Evolutionary conservation across 202 grass and related monocot species (phyloP), one percentile per base, ranked within the genome.

Genomic region (Dendrocalamus latiflorus): DNA sequence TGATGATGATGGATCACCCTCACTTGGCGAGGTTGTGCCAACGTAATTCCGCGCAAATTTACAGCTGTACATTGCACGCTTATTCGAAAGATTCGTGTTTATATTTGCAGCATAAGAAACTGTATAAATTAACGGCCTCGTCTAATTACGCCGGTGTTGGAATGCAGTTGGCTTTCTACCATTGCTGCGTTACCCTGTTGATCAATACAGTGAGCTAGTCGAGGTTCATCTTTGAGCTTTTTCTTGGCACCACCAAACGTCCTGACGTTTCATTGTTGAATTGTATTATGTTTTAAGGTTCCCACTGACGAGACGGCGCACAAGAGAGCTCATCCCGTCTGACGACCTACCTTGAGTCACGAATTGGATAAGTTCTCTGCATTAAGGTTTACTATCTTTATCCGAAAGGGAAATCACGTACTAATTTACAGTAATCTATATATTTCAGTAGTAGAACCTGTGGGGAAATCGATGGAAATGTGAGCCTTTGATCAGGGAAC

Each of bases 1-100:
- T 16, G 90, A 91, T 6, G 93, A 83, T 6, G 83, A 83, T 7
- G 84, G 76, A 7, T 45, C 91, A 14, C 79, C 91, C 63, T 60
- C 88, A 1, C 74, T 92, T 21, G 91, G 88, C 8, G 89, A 94
- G 30, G 96, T 92, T 43, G 87, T 96, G 65, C 93, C 96, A 4
- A 89, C 89, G 3, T 94, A 74, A 81, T 17, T 56, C 55, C 15
- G 21, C 30, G 6, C 5, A 28, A 74, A 38, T 33, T 74, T 79
- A 76, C 49, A 68, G 75, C 36, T 87, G 75, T 87, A 80, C 62
- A 75, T 74, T 68, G 47, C 38, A 60, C 15, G 12, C 21, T 39
- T 15, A 75, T 80, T 68, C 9, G 34, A 63, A 83, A 87, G 88
- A 80, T 75, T 83, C 51, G 74, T 54, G 74, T 56, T 87, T 87